Conservation (phyloP, 768 basidiomycete genomes). For the Trametes gibbosa region DNA sequence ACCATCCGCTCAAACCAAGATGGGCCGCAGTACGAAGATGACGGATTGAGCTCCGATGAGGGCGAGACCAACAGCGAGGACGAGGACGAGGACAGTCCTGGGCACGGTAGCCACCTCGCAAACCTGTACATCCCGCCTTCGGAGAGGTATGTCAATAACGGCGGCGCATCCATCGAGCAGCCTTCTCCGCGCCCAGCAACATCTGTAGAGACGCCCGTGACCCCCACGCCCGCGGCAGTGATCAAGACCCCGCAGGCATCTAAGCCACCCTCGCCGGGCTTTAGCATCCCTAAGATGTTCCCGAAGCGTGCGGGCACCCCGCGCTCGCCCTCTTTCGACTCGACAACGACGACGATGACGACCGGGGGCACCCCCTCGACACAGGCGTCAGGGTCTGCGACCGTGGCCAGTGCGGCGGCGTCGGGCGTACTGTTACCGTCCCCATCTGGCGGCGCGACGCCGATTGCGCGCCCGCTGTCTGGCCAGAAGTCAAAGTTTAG, state of each 20-base stretch:
- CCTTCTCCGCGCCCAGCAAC: conserved; percentile 15
- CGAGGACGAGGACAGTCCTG: conserved; percentile 31
- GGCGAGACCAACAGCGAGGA: conserved; percentile 37
- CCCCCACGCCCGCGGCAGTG: conserved; percentile 25
- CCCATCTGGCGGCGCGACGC: conserved; percentile 19
- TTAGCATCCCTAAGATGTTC: conserved; percentile 34
- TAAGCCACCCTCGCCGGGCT: conserved; percentile 26
- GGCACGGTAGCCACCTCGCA: conserved; percentile 33
- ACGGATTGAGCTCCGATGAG: conserved; percentile 64
- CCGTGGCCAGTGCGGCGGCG: conserved; percentile 17
- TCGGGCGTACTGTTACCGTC: conserved; percentile 9
- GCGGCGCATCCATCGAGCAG: conserved; percentile 13
- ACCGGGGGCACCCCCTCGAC: background rate
- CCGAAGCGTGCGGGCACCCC: conserved; percentile 32
- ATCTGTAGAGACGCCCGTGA: conserved; percentile 18
- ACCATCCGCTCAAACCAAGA: conserved; percentile 66
- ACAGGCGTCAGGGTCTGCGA: conserved; percentile 9
- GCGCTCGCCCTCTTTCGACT: conserved; percentile 32
- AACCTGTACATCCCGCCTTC: conserved; percentile 18
- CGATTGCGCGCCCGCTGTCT: conserved; percentile 21
- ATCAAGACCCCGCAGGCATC: conserved; percentile 25
- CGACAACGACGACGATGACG: conserved; percentile 11
- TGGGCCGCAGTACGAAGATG: conserved; percentile 65
- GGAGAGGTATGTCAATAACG: background rate
- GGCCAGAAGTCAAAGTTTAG: conserved; percentile 38